A percentile compares a stretch with the other conserved stretches of the same genome.
These are phyloP conservation scores for Baorangia bicolor DNA, from an alignment of 768 basidiomycete genomes.

Conservation along the genomic window DNA sequence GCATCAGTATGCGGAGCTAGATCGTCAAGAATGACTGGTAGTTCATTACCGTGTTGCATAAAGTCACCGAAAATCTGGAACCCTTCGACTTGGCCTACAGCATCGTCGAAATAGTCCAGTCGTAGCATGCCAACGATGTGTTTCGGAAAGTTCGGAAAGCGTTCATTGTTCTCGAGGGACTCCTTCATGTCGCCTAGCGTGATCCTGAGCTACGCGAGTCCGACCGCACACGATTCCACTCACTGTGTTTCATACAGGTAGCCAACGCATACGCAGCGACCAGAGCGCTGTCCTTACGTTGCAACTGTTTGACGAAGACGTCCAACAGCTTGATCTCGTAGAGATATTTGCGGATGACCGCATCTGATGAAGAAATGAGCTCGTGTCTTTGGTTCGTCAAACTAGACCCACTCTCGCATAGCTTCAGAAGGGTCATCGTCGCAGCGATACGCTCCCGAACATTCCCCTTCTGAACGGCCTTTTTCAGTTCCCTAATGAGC, in stretches of 20 bases:
- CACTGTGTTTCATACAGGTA: constrained; percentile 16
- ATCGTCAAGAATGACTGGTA: not conserved
- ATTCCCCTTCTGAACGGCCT: not conserved
- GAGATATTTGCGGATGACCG: constrained; percentile 5
- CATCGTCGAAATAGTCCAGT: constrained; percentile 26
- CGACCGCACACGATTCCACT: not conserved
- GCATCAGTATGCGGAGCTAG: not conserved
- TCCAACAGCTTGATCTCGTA: constrained; percentile 4
- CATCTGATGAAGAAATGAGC: constrained; percentile 8
- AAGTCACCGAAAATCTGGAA: constrained; percentile 25
- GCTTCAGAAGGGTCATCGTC: constrained; percentile 22
- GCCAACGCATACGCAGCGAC: constrained; percentile 23
- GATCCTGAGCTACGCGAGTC: not conserved
- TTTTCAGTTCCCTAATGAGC: constrained; percentile 14
- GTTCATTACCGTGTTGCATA: constrained; percentile 19
- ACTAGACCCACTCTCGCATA: constrained; percentile 18
- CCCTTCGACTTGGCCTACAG: constrained; percentile 22
- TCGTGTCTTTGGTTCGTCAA: not conserved
- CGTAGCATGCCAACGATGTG: constrained; percentile 25
- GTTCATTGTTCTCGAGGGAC: constrained; percentile 2
- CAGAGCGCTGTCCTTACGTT: constrained; percentile 14
- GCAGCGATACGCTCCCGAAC: constrained; percentile 22
- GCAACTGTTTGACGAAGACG: constrained; percentile 16
- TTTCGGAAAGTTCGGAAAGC: constrained; percentile 15
- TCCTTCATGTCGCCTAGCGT: constrained; percentile 15